phyloP scores from a whole-genome alignment of 2,329 filamentous ascomycete species.

The Botrytis sinoallii region DNA sequence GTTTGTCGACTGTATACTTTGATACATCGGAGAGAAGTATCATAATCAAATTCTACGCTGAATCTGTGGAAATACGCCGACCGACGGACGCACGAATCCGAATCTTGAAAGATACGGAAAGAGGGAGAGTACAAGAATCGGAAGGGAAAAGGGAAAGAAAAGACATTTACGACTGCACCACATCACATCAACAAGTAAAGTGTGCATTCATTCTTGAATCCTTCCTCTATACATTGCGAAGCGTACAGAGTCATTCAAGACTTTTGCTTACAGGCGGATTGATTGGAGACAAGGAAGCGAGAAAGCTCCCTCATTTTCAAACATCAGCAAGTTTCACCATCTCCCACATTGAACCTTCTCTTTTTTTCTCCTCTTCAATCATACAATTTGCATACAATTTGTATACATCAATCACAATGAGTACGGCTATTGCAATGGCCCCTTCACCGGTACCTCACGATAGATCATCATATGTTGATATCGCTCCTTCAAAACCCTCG shows the following conservation, averaged over 20 bases:
- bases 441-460: slow-evolving; percentile 66
- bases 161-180: neutral
- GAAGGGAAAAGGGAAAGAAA: slow-evolving; percentile 14
- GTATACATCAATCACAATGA: slow-evolving; percentile 50
- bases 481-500: slow-evolving; percentile 40
- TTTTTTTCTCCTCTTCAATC: slow-evolving; percentile 8
- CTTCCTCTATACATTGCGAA: neutral
- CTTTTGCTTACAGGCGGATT: neutral
- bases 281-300: slow-evolving; percentile 19
- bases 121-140: slow-evolving; percentile 20
- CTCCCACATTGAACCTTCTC: neutral
- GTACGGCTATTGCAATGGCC: slow-evolving; percentile 65
- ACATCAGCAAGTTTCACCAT: slow-evolving; percentile 20
- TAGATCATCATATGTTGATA: slow-evolving; percentile 54
- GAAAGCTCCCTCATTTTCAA: slow-evolving; percentile 12
- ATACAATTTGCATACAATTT: neutral
- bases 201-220: neutral
- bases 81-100: slow-evolving; percentile 20
- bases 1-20: neutral
- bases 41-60: slow-evolving; percentile 2
- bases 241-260: slow-evolving; percentile 4
- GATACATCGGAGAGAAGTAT: neutral
- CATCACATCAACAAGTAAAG: neutral
- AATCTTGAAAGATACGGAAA: slow-evolving; percentile 18
- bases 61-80: neutral